phyloP scores from a whole-genome alignment of 108 stramenopile genomes.

The Cylindrotheca fusiformis region DNA sequence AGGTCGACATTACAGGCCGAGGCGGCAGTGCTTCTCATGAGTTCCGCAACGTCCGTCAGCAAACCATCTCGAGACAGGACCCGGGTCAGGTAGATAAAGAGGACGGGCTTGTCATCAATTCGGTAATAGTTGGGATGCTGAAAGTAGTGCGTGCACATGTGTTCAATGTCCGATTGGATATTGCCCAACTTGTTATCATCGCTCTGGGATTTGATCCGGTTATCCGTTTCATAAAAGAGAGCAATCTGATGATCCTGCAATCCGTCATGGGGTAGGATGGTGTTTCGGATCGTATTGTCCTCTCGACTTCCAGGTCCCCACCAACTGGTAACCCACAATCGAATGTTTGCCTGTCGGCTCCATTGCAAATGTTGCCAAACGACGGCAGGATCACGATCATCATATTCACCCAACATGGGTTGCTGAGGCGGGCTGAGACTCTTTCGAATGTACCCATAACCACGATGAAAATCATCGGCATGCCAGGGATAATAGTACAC shows the following conservation, averaged over 20 bases:
- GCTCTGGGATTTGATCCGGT: slow-evolving; percentile 10
- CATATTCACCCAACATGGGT: slow-evolving; percentile 30
- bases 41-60: slow-evolving; percentile 8
- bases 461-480: slow-evolving; percentile 26
- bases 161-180: slow-evolving; percentile 22
- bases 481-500: slow-evolving; percentile 44
- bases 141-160: slow-evolving; percentile 29
- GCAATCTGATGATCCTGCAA: slow-evolving; percentile 16
- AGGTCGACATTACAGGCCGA: too few species aligned
- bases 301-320: not conserved
- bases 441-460: slow-evolving; percentile 18
- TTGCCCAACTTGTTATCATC: not conserved
- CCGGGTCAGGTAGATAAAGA: slow-evolving; percentile 30
- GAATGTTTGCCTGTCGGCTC: slow-evolving; percentile 25
- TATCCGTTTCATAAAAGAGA: slow-evolving; percentile 16
- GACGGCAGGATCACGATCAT: slow-evolving; percentile 7
- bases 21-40: slow-evolving; percentile 13
- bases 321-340: slow-evolving; percentile 33
- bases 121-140: slow-evolving; percentile 32
- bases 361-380: slow-evolving; percentile 23
- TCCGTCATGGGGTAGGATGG: slow-evolving; percentile 12
- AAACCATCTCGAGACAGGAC: slow-evolving; percentile 2
- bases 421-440: slow-evolving; percentile 19
- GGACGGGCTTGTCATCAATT: slow-evolving; percentile 35
- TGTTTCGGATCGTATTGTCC: slow-evolving; percentile 6